phyloP scores from a whole-genome alignment of 306 rosid species.

The Prunus padus region DNA sequence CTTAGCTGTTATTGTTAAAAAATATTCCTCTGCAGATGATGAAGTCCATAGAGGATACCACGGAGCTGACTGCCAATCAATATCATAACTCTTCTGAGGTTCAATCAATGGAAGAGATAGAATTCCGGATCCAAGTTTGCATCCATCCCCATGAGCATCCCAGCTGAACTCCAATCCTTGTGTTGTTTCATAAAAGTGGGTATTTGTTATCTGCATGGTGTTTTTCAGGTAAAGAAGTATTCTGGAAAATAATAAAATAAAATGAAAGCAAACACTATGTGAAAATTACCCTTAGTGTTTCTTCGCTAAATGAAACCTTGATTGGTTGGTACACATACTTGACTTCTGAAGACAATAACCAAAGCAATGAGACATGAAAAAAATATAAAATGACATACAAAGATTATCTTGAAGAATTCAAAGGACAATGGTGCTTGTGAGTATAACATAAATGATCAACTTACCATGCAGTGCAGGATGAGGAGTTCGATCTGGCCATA shows the following conservation, averaged over 20 bases:
- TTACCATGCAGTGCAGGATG: constrained; percentile 93
- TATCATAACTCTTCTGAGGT: constrained; percentile 54
- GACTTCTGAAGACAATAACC: constrained; percentile 62
- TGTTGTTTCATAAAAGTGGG: constrained; percentile 74
- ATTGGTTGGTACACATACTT: constrained; percentile 84
- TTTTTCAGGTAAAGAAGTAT: constrained; percentile 20
- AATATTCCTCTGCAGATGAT: constrained; percentile 57
- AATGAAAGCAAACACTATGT: constrained; percentile 4
- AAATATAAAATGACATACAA: constrained; percentile 7
- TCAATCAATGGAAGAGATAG: constrained; percentile 55
- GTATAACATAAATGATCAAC: constrained; percentile 10
- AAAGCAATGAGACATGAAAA: constrained; percentile 4
- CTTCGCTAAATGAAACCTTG: constrained; percentile 58
- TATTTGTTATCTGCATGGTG: constrained; percentile 59
- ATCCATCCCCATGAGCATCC: constrained; percentile 76
- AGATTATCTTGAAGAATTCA: background rate
- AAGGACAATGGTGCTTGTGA: background rate
- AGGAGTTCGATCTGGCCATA: constrained; percentile 86
- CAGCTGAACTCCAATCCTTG: constrained; percentile 76
- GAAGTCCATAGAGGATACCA: constrained; percentile 70
- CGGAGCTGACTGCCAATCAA: constrained; percentile 69
- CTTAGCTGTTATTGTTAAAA: constrained; percentile 56
- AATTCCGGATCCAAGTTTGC: constrained; percentile 62
- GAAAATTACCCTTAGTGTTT: constrained; percentile 57
- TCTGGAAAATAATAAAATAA: background rate